Conservation (phyloP, 164 flowering plant species). For the Berberis thunbergii region DNA sequence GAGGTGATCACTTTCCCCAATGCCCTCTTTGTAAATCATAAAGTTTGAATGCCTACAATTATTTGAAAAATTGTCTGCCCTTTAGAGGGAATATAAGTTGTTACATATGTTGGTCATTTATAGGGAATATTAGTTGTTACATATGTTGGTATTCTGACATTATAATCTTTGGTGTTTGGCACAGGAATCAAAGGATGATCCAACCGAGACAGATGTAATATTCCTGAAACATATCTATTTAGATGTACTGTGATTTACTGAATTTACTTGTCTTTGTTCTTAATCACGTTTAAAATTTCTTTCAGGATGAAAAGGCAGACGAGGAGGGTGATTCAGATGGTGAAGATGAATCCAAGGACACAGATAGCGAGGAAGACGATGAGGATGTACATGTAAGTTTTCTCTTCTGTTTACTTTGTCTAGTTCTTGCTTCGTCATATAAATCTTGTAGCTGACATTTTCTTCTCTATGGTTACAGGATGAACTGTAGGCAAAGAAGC, state of each 20-base stretch:
- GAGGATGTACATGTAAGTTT: conserved; percentile 38
- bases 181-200: conserved; percentile 70
- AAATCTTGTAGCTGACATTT: background rate
- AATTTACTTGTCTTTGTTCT: background rate
- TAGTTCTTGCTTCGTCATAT: background rate
- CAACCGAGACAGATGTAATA: conserved; percentile 80
- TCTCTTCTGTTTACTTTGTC: background rate
- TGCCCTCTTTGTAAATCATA: background rate
- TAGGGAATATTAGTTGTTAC: background rate
- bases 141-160: background rate
- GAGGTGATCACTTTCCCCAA: conserved; percentile 39
- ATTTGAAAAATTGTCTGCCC: background rate
- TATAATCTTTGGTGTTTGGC: background rate
- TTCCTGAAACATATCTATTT: background rate
- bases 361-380: conserved; percentile 17
- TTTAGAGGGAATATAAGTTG: background rate
- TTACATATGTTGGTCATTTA: background rate
- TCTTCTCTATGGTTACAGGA: background rate
- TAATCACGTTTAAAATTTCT: background rate
- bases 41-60: background rate
- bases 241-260: background rate
- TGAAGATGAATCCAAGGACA: conserved; percentile 15
- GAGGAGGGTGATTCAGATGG: conserved; percentile 4
- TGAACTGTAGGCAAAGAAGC: background rate
- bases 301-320: conserved; percentile 21